These are phyloP conservation scores for Agaricus sinodeliciosus DNA, from an alignment of 768 basidiomycete genomes.

Conservation along the genomic window DNA sequence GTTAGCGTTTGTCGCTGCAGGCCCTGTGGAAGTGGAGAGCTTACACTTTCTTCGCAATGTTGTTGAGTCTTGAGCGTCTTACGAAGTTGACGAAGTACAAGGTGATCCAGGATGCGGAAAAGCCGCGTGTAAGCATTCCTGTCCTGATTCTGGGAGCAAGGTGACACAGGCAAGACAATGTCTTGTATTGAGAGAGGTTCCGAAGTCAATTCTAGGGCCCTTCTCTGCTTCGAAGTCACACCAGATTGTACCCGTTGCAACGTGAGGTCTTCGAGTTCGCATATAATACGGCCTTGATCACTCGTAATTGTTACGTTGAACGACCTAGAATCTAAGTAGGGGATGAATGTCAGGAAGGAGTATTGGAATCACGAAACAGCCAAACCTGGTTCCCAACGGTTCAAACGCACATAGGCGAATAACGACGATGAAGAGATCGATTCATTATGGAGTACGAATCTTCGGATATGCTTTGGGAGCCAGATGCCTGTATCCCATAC, in stretches of 20 bases:
- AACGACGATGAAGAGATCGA: neutral
- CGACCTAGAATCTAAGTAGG: neutral
- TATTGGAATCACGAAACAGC: neutral
- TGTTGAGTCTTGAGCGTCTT: neutral
- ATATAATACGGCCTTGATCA: neutral
- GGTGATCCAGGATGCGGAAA: neutral
- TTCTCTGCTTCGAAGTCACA: neutral
- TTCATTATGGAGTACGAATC: neutral
- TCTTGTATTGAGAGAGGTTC: neutral
- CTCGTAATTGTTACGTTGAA: neutral
- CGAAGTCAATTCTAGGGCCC: neutral
- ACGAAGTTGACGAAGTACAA: neutral
- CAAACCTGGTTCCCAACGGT: slow-evolving; percentile 1
- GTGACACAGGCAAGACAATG: neutral
- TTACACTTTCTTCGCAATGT: neutral
- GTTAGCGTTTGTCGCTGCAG: no score
- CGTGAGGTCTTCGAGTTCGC: neutral
- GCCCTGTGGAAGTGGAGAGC: neutral
- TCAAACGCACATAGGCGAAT: neutral
- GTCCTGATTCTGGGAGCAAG: neutral
- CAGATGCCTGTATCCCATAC: slow-evolving; percentile 21
- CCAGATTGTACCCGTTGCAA: neutral
- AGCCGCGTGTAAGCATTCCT: neutral
- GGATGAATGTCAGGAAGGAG: neutral
- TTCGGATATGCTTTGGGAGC: slow-evolving; percentile 13